Evolutionary conservation across 2,329 filamentous ascomycete species (phyloP), one percentile per base, ranked within the genome.

Genomic region (Pseudocercospora ulei): DNA sequence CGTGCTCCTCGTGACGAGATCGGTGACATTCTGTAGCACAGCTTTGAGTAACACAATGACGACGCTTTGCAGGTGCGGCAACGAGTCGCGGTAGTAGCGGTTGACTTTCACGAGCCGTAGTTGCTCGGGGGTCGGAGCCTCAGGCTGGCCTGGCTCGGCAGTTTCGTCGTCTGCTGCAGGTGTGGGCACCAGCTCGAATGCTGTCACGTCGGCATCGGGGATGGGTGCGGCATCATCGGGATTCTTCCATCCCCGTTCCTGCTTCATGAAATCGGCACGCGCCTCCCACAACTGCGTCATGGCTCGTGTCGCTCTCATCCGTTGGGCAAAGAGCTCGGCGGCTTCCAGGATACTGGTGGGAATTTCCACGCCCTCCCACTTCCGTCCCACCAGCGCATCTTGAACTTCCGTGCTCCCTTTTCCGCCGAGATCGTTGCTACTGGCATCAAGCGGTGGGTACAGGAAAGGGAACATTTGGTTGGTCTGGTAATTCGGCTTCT

Each of bases 401-500:
- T 94, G 84, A 28, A 87, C 63, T 26, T 82, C 82, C 4, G 86
- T 82, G 12, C 73, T 75, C 7, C 87, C 87, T 58, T 93, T 95
- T 1, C 88, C 88, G 35, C 90, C 88, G 23, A 88, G 78, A 51
- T 80, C 82, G 57, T 93, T 94, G 62, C 86, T 94, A 14, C 77
- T 80, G 46, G 79, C 80, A 61, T 95, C 88, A 11, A 95, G 67
- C 1, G 90, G 90, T 1, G 90, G 90, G 52, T 98, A 98, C 65
- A 98, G 78, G 57, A 98, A 96, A 0, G 90, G 90, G 49, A 98
- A 96, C 57, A 95, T 90, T 54, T 98, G 90, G 56, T 98, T 98
- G 0, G 90, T 98, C 61, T 98, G 90, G 55, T 98, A 98, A 52
- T 96, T 98, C 56, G 98, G 90, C 59, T 98, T 98, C 69, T 98